These are phyloP conservation scores for Ammopiptanthus mongolicus DNA, from an alignment of 306 rosid genomes.

Conservation along the genomic window DNA sequence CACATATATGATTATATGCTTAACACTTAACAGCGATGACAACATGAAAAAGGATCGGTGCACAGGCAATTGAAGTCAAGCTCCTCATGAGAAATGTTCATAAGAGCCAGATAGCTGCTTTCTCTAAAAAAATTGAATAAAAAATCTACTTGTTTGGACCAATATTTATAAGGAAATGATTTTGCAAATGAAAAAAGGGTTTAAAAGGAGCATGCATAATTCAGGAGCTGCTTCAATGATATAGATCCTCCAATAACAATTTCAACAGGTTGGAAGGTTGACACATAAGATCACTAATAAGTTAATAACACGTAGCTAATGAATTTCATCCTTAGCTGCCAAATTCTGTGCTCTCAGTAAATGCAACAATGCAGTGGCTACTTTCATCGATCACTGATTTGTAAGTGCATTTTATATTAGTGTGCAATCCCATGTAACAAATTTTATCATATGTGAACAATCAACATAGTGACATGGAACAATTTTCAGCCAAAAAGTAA, in stretches of 20 bases:
- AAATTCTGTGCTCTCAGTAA: background rate
- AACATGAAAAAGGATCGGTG: background rate
- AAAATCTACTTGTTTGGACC: background rate
- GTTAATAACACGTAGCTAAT: background rate
- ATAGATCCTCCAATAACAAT: background rate
- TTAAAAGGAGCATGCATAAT: background rate
- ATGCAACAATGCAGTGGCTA: background rate
- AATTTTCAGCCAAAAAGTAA: background rate
- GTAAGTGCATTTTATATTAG: background rate
- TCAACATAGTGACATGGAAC: background rate
- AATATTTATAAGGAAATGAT: background rate
- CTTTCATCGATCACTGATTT: background rate
- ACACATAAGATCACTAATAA: background rate
- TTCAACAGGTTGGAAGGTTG: background rate
- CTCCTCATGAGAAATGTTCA: background rate
- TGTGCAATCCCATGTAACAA: background rate
- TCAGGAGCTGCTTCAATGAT: background rate
- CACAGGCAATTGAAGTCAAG: background rate
- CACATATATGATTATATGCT: background rate
- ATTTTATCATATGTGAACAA: background rate
- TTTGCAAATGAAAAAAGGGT: background rate
- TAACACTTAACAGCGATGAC: background rate
- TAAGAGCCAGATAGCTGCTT: background rate
- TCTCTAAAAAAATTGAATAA: background rate
- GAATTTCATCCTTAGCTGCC: background rate